Base-by-base conservation (phyloP, 1,284 basidiomycete species). In the Retiboletus fuscus region DNA sequence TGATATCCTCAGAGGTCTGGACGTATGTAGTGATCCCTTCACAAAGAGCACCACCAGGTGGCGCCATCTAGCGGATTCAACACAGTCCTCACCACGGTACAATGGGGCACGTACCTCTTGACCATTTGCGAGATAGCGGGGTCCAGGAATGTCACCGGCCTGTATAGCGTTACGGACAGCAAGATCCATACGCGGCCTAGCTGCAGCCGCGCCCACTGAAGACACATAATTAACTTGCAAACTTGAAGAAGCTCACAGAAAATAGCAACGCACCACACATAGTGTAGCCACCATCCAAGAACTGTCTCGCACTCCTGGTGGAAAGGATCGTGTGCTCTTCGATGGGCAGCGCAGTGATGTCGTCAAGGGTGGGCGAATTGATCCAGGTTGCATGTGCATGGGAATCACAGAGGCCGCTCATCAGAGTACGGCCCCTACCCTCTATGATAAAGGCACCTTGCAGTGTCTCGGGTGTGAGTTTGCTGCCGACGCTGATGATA, bases 81-180 rank as follows among this genome's bases (percentile, higher is more conserved):
- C 3, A 20, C 4, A 60, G 22, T n/a, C 46, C 13, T 22, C 26
- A 26, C 1, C 0, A 53, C 18, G 2, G 15, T 41, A 44, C 30
- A 47, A 41, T 34, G 5, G 15, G 1, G 24, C 16, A 61, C 72
- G 28, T 57, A 81, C 78, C 75, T 82, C 80, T 55, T 81, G 77
- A 18, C 76, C 81, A 66, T 71, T 78, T 3, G 80, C 80, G 6
- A 83, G 80, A 69, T 74, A 82, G 22, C 80, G 78, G 61, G 80
- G 80, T 1, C 80, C 80, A 4, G 80, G 81, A 53, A 82, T 75
- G 13, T 81, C 75, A 41, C 81, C 80, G 1, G 77, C 73, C 16
- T 78, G 76, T 62, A 82, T 82, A 10, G 81, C 79, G 24, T 83
- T 74, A 26, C 82, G 79, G 43, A 82, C 16, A 28, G 77, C 81